phyloP scores from a whole-genome alignment of 805 yeast genomes.

The Cyberlindnera amylophila region DNA sequence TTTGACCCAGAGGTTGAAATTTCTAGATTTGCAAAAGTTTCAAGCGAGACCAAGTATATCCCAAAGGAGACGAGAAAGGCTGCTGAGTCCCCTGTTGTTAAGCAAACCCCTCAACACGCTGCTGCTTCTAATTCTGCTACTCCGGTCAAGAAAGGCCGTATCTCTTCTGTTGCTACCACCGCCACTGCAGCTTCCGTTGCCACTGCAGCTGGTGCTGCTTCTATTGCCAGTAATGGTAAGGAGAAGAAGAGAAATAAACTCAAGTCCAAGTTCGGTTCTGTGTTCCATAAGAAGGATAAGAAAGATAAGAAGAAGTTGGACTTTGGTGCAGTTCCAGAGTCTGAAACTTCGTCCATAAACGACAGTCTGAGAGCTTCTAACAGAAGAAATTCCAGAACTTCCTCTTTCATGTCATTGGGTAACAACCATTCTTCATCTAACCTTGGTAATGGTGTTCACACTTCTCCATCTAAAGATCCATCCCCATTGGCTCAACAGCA shows the following conservation, averaged over 20 bases:
- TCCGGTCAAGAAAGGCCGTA: constrained; percentile 13
- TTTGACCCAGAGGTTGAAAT: constrained; percentile 62
- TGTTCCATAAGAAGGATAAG: constrained; percentile 61
- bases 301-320: constrained; percentile 30
- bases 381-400: constrained; percentile 20
- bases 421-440: constrained; percentile 10
- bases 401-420: constrained; percentile 18
- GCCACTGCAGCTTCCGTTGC: constrained; percentile 17
- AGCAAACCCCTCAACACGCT: constrained; percentile 1
- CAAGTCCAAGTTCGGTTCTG: constrained; percentile 71
- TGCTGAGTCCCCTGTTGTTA: constrained; percentile 24
- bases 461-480: constrained; percentile 10
- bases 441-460: constrained; percentile 4
- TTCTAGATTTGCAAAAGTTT: constrained; percentile 46
- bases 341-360: constrained; percentile 25
- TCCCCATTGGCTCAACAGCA: constrained; percentile 8
- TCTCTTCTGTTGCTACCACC: constrained; percentile 20
- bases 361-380: constrained; percentile 11
- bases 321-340: constrained; percentile 21
- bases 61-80: constrained; percentile 29
- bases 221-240: constrained; percentile 16
- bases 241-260: constrained; percentile 38
- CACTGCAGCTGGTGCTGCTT: constrained; percentile 15
- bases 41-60: constrained; percentile 25
- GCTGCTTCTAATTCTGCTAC: background rate